These are phyloP conservation scores for Meyerozyma carpophila DNA, from an alignment of 1,139 yeast species.

Conservation along the genomic window DNA sequence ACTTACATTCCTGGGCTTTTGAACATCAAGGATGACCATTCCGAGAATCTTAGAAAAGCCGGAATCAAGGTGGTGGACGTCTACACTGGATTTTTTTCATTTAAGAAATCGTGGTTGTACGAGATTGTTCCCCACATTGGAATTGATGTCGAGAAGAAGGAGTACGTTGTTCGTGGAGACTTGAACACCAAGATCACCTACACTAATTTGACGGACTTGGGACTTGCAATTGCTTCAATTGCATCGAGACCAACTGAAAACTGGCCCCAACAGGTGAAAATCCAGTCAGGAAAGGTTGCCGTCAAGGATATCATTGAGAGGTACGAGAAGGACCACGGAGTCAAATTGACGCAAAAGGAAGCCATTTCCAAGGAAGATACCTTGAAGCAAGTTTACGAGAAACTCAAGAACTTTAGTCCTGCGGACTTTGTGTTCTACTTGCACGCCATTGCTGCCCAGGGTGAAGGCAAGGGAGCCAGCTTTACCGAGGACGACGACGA, in stretches of 20 bases:
- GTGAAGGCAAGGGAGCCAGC: conserved; percentile 5
- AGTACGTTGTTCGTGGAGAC: conserved; percentile 39
- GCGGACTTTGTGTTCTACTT: conserved; percentile 14
- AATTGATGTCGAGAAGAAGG: conserved; percentile 25
- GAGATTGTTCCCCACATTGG: conserved; percentile 35
- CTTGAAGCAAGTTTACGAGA: conserved; percentile 22
- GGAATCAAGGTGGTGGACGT: conserved; percentile 53
- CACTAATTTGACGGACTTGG: conserved; percentile 42
- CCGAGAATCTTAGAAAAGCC: conserved; percentile 30
- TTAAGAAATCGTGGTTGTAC: conserved; percentile 31
- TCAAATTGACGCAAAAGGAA: conserved; percentile 24
- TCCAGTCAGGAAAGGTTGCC: conserved; percentile 38
- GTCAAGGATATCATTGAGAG: conserved; percentile 32
- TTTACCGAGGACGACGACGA: conserved; percentile 35
- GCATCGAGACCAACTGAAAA: conserved; percentile 31
- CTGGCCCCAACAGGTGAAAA: conserved; percentile 42
- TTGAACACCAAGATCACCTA: conserved; percentile 24
- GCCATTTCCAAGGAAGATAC: conserved; percentile 25
- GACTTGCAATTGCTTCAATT: conserved; percentile 35
- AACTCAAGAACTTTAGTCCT: conserved; percentile 24
- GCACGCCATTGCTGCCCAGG: conserved; percentile 7
- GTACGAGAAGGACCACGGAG: conserved; percentile 37
- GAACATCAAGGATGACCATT: conserved; percentile 32
- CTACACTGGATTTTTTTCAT: conserved; percentile 39
- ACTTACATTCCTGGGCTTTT: conserved; percentile 30